Conservation (phyloP, 495 filamentous ascomycete species). For the Penicillium psychrofluorescens region DNA sequence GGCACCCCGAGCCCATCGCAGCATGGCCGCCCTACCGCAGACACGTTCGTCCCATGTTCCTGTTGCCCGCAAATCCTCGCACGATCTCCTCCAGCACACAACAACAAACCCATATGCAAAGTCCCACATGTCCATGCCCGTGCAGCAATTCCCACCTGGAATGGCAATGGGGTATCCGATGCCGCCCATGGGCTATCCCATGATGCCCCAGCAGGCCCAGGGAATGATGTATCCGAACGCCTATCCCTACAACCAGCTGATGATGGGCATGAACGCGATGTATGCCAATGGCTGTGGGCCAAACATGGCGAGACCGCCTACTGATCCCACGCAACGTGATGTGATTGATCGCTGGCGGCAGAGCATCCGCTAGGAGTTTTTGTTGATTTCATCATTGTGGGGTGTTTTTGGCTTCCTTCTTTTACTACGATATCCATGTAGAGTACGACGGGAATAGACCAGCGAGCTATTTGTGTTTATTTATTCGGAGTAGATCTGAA, state of each 20-base stretch:
- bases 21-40: conserved; percentile 64
- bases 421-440: conserved; percentile 17
- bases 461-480: too few relatives aligned
- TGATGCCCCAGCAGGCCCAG: conserved; percentile 16
- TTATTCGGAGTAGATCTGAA: too few relatives aligned
- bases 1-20: conserved; percentile 37
- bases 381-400: conserved; percentile 4
- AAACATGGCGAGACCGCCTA: conserved; percentile 21
- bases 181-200: conserved; percentile 8
- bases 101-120: conserved; percentile 9
- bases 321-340: conserved; percentile 58
- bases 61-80: conserved; percentile 17
- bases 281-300: conserved; percentile 22
- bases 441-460: conserved; percentile 2
- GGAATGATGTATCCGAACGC: conserved; percentile 19
- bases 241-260: conserved; percentile 22
- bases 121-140: conserved; percentile 16
- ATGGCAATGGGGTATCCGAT: conserved; percentile 9
- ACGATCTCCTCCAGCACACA: conserved; percentile 16
- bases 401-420: conserved; percentile 3
- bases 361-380: conserved; percentile 46
- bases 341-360: conserved; percentile 89
- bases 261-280: conserved; percentile 27
- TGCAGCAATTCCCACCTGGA: conserved; percentile 21
- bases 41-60: conserved; percentile 40